Conservation (phyloP, 257 asterid species). For the Nicotiana knightiana region DNA sequence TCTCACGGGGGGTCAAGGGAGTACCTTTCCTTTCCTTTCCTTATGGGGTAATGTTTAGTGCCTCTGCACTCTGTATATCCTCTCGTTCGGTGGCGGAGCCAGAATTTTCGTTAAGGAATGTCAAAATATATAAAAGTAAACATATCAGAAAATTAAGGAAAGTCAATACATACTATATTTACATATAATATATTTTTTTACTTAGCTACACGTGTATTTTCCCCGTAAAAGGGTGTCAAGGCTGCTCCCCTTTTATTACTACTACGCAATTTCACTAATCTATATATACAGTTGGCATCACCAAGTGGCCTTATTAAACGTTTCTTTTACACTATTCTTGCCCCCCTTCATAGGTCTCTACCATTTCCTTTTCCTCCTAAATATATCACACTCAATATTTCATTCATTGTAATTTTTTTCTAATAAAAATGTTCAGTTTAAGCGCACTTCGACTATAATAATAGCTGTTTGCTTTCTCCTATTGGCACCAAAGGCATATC, state of each 20-base stretch:
- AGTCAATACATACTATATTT: no score
- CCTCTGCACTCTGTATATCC: not conserved
- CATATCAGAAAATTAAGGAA: no score
- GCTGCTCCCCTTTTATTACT: not conserved
- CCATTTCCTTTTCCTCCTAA: not conserved
- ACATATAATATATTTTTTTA: no score
- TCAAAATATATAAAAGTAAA: no score
- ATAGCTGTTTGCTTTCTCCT: no score
- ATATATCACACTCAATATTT: not conserved
- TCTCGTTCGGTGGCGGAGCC: not conserved
- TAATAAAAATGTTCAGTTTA: not conserved
- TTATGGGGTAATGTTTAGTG: not conserved
- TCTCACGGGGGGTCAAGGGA: constrained; percentile 53
- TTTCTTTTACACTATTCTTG: not conserved
- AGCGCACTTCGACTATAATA: not conserved
- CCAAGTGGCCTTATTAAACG: not conserved
- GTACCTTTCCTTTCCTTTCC: not conserved
- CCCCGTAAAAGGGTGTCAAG: no score
- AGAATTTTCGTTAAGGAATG: no score
- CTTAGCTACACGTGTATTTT: no score
- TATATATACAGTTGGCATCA: not conserved
- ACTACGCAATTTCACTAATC: not conserved
- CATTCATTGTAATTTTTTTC: not conserved
- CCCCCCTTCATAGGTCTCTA: not conserved
- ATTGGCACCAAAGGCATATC: no score